A percentile compares a stretch with the other conserved stretches of the same genome.
These are phyloP conservation scores for Backusella australiensis DNA, from an alignment of 192 early-diverging fungal genomes.

Conservation along the genomic window DNA sequence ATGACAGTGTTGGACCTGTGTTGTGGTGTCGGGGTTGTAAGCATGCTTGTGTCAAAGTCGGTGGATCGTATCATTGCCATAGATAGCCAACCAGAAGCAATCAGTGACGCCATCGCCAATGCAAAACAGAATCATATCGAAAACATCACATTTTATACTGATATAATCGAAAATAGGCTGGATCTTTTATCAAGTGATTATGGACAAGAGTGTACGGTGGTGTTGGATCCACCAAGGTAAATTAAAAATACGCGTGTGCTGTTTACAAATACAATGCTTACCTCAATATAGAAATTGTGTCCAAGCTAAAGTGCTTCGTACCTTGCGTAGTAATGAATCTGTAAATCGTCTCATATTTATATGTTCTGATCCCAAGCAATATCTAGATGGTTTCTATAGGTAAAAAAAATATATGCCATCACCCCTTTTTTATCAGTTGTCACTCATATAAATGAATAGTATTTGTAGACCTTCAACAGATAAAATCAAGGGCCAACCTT, in stretches of 20 bases:
- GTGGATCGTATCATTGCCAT: not conserved
- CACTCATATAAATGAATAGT: conserved; percentile 31
- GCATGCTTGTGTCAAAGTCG: not conserved
- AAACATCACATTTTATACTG: conserved; percentile 29
- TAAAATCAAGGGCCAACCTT: conserved; percentile 53
- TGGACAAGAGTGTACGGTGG: conserved; percentile 59
- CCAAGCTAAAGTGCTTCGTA: conserved; percentile 56
- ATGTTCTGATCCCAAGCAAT: conserved; percentile 59
- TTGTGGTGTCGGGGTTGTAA: not conserved
- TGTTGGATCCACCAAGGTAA: conserved; percentile 74
- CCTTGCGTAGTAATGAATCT: conserved; percentile 52
- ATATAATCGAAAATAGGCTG: conserved; percentile 58
- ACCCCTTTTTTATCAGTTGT: not conserved
- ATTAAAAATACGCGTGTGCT: not conserved
- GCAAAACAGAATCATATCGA: not conserved
- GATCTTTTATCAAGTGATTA: conserved; percentile 20
- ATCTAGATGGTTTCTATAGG: conserved; percentile 60
- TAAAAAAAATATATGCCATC: not conserved
- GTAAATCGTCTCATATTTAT: conserved; percentile 64
- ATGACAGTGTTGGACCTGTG: not conserved
- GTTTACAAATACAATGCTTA: not conserved
- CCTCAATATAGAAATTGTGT: conserved; percentile 47
- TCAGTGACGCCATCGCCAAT: not conserved
- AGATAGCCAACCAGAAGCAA: not conserved
- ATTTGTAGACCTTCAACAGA: conserved; percentile 69